These are phyloP conservation scores for Spirogloea muscicola DNA, from an alignment of 139 green algal species.

Conservation along the genomic window DNA sequence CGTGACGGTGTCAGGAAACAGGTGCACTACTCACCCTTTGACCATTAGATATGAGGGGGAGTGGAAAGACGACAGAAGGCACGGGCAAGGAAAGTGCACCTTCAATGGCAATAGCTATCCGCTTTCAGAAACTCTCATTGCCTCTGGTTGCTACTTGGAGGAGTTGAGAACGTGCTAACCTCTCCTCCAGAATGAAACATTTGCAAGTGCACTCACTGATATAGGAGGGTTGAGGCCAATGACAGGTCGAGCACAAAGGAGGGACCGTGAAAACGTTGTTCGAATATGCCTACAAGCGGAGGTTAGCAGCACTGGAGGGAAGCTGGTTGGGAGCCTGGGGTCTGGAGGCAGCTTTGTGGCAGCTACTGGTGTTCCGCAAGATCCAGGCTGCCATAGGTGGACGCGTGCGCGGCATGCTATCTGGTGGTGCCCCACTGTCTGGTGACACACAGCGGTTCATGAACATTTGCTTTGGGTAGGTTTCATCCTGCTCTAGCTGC, in stretches of 20 bases:
- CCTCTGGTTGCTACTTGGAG: too few species aligned
- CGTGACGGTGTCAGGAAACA: constrained; percentile 35
- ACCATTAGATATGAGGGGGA: constrained; percentile 10
- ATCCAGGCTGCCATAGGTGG: constrained; percentile 44
- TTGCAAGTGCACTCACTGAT: too few species aligned
- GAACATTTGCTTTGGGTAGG: constrained; percentile 52
- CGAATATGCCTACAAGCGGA: constrained; percentile 22
- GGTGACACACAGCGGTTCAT: constrained; percentile 55
- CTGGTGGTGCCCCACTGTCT: constrained; percentile 47
- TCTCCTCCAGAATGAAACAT: too few species aligned
- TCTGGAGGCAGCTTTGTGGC: constrained; percentile 25
- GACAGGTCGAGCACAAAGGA: constrained; percentile 24
- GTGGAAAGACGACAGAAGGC: too few species aligned
- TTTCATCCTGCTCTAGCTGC: too few species aligned
- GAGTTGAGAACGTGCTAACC: too few species aligned
- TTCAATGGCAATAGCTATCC: too few species aligned
- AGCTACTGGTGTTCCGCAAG: constrained; percentile 50
- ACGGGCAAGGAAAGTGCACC: too few species aligned
- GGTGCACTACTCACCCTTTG: constrained; percentile 8
- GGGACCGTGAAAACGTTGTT: constrained; percentile 28
- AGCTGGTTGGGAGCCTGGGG: constrained; percentile 31
- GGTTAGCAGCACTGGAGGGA: constrained; percentile 27
- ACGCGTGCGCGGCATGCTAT: constrained; percentile 47
- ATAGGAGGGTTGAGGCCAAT: too few species aligned
- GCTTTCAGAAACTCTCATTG: too few species aligned